Evolutionary conservation across 345 rosid genomes (phyloP).

Genomic region (Gossypium herbaceum): DNA sequence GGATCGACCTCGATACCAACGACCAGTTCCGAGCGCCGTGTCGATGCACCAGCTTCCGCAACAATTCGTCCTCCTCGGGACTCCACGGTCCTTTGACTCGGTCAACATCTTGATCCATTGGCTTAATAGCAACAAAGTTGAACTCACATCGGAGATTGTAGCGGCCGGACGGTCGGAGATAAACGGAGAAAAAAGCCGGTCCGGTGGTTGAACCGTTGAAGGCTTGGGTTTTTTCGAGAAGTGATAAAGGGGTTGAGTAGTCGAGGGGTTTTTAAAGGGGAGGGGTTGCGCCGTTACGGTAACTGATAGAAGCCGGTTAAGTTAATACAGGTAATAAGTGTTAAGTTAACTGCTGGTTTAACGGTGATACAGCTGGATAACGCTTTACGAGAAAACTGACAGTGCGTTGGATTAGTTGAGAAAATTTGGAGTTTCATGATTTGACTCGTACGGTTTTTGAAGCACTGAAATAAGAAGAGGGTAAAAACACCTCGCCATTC

Average conservation of each 20-base stretch:
- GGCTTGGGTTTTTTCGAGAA: background rate
- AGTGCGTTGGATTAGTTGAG: no score
- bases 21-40: conserved; percentile 60
- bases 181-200: background rate
- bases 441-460: no score
- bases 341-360: conserved; percentile 21
- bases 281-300: background rate
- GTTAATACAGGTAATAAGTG: conserved; percentile 1
- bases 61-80: conserved; percentile 47
- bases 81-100: conserved; percentile 51
- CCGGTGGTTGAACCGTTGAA: background rate
- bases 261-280: background rate
- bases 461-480: no score
- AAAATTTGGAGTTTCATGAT: no score
- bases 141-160: no score
- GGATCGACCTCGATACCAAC: conserved; percentile 41
- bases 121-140: background rate
- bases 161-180: background rate
- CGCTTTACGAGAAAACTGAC: background rate
- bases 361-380: conserved; percentile 22
- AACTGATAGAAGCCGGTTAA: conserved; percentile 29
- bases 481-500: no score
- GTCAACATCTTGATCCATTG: background rate
- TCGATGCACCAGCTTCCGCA: conserved; percentile 35
- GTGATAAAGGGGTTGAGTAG: no score